Conservation (phyloP, 169 alveolate genomes). For the Eimeria nieschulzi region DNA sequence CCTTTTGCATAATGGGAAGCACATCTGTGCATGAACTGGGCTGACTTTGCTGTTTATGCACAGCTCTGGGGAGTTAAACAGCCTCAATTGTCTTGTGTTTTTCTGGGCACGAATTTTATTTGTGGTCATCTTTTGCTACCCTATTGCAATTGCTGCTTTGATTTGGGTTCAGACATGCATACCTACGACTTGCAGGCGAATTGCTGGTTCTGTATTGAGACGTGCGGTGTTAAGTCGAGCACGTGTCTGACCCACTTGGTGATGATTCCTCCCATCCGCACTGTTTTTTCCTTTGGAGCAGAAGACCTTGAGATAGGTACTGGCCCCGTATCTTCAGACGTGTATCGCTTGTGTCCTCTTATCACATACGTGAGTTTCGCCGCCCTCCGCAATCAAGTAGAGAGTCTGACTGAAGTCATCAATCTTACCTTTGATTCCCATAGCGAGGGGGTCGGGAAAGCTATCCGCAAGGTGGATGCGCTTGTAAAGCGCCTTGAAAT, state of each 20-base stretch:
- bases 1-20: too few relatives aligned
- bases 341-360: conserved; percentile 62
- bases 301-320: conserved; percentile 48
- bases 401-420: conserved; percentile 47
- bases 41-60: background rate
- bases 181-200: conserved; percentile 73
- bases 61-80: background rate
- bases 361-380: conserved; percentile 68
- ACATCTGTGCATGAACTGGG: background rate
- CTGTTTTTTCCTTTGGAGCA: conserved; percentile 65
- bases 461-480: conserved; percentile 53
- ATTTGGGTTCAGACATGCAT: conserved; percentile 50
- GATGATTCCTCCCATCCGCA: conserved; percentile 33
- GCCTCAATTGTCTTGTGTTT: background rate
- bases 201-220: conserved; percentile 55
- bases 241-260: conserved; percentile 32
- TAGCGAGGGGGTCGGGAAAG: conserved; percentile 56
- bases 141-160: background rate
- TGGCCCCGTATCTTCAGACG: conserved; percentile 57
- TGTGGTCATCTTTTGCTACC: too few relatives aligned
- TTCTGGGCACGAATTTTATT: background rate
- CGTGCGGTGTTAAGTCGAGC: conserved; percentile 34
- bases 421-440: conserved; percentile 52
- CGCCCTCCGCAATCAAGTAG: conserved; percentile 69
- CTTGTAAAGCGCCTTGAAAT: conserved; percentile 38